These are phyloP conservation scores for Penicillium goetzii DNA, from an alignment of 495 filamentous ascomycete species.

Conservation along the genomic window DNA sequence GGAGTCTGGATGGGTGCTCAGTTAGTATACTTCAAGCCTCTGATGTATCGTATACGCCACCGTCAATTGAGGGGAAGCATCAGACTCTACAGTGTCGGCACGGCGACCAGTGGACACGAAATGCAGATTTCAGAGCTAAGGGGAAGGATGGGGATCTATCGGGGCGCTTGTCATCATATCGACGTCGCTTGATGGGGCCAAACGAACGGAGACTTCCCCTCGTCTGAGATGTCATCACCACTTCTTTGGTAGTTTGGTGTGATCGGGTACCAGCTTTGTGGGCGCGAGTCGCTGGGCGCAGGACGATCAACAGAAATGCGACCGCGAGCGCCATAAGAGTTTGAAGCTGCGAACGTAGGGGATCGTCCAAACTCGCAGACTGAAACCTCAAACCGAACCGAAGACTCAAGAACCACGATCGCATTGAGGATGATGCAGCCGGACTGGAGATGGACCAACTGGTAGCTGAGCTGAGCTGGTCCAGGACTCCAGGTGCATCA, in stretches of 20 bases:
- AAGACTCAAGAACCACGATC: background rate
- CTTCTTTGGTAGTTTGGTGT: conserved; percentile 7
- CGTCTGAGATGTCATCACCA: conserved; percentile 21
- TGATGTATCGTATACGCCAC: conserved; percentile 9
- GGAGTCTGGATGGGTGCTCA: background rate
- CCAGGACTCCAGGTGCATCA: conserved; percentile 17
- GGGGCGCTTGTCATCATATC: conserved; percentile 31
- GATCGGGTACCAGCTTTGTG: background rate
- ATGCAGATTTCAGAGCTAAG: background rate
- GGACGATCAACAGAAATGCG: background rate
- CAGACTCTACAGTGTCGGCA: background rate
- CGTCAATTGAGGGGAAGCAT: background rate
- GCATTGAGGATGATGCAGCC: background rate
- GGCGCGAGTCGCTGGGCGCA: background rate
- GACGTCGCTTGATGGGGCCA: conserved; percentile 22
- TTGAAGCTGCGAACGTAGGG: background rate
- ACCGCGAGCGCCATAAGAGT: background rate
- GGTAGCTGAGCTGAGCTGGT: conserved; percentile 8
- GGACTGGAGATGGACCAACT: background rate
- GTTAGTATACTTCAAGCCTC: conserved; percentile 5
- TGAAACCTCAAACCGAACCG: background rate
- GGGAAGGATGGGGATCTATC: background rate
- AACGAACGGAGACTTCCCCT: conserved; percentile 9
- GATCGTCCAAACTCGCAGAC: background rate
- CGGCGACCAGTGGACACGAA: background rate